phyloP scores from a whole-genome alignment of 306 rosid genomes.

The Quercus parvula region DNA sequence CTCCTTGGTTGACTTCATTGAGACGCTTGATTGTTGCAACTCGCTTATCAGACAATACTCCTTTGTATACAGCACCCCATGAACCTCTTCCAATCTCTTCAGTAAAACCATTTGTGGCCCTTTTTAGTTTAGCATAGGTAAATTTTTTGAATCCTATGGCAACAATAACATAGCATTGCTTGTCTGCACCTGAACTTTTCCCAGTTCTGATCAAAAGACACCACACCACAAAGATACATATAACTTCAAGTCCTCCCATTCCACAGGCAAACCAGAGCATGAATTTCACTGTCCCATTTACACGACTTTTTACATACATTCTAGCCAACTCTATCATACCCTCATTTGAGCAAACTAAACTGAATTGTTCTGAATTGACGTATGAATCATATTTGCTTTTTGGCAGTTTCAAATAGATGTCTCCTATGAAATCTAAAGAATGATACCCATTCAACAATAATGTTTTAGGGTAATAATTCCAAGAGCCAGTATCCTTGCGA shows the following conservation, averaged over 20 bases:
- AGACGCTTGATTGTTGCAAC: conserved; percentile 43
- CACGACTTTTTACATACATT: conserved; percentile 1
- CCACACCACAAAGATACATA: conserved; percentile 31
- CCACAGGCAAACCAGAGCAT: conserved; percentile 40
- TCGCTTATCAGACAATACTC: conserved; percentile 30
- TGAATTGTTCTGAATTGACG: background rate
- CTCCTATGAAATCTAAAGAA: conserved; percentile 27
- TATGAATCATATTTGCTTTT: background rate
- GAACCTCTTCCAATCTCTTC: conserved; percentile 65
- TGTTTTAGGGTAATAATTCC: conserved; percentile 41
- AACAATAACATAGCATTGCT: conserved; percentile 28
- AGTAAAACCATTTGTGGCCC: conserved; percentile 35
- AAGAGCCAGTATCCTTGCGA: too few species aligned
- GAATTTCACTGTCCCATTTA: conserved; percentile 30
- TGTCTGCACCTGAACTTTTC: background rate
- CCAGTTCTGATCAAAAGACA: conserved; percentile 16
- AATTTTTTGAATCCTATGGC: conserved; percentile 47
- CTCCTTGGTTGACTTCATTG: conserved; percentile 23
- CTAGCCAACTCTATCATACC: conserved; percentile 11
- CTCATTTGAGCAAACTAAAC: conserved; percentile 22
- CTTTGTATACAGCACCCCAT: conserved; percentile 57
- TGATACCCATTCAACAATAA: conserved; percentile 36
- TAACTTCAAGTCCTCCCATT: conserved; percentile 21
- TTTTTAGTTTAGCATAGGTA: conserved; percentile 42
- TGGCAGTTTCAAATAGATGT: conserved; percentile 37